Base-by-base conservation (phyloP, 2,329 filamentous ascomycete species). In the Lecanicillium sp. region DNA sequence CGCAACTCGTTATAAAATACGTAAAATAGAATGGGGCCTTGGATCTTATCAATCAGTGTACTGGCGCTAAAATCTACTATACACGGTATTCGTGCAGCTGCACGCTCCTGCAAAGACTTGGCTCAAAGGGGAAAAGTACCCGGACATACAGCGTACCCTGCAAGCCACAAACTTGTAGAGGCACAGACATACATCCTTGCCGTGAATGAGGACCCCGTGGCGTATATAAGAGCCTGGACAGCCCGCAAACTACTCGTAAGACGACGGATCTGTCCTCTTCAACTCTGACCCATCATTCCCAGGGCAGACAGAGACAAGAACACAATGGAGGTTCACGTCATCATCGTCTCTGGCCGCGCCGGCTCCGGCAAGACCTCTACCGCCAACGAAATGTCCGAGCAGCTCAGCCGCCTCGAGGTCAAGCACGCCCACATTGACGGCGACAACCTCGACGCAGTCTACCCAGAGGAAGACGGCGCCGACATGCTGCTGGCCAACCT, bases 291-390 rank as follows among this genome's bases (percentile, higher is more conserved):
- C 25, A 7, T 13, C 13, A 8, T 27, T n/a, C n/a, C n/a, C n/a
- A n/a, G n/a, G n/a, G n/a, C n/a, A 25, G 22, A 7, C 14, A 40
- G 29, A 35, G 15, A 40, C n/a, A 39, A 34, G 17, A 30, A 17
- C 15, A 9, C 36, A 22, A 43, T 43, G 41, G 37, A 39, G 34
- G 41, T 43, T 20, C 41, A 30, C 17, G 33, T 43, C 22, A 43
- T 43, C 27, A 40, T 43, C 18, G 33, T 47, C 20, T 47, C 33
- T 4, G 45, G 45, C 14, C 44, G 42, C 25, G 41, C 45, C 4
- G 45, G 45, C 20, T 46, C 44, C 4, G 45, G 45, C 15, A 47
- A 47, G 30, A 19, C 41, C 10, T 37, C 41, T 10, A 39, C 37
- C 12, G 41, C 41, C 18, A 22, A 43, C 18, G 41, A 43, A 40